A percentile compares a stretch with the other conserved stretches of the same genome.
Evolutionary conservation across 2,329 filamentous ascomycete genomes (phyloP).

Genomic region (Cytospora chrysosperma): DNA sequence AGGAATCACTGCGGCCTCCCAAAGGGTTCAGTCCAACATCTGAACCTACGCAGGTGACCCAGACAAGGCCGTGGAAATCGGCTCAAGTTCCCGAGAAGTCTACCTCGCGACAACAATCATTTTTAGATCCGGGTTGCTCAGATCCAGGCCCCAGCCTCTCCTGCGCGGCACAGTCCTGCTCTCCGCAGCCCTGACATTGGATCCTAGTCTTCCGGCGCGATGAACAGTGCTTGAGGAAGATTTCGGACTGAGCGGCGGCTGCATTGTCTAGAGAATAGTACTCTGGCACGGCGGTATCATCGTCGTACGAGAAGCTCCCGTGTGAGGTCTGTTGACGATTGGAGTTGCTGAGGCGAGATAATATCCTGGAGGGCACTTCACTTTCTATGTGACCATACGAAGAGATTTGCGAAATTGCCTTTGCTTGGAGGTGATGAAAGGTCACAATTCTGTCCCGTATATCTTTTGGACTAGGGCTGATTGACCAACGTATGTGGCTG

Average conservation of each 20-base stretch:
- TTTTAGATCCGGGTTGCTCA: constrained; percentile 22
- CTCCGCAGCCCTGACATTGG: constrained; percentile 16
- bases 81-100: constrained; percentile 26
- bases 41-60: constrained; percentile 26
- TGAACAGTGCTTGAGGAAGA: neutral
- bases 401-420: constrained; percentile 23
- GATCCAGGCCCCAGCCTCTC: constrained; percentile 9
- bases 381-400: constrained; percentile 25
- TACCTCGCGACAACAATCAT: constrained; percentile 24
- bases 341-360: constrained; percentile 25
- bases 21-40: constrained; percentile 27
- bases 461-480: constrained; percentile 26
- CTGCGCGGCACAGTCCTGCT: constrained; percentile 23
- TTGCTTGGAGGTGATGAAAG: constrained; percentile 26
- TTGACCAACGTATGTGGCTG: constrained; percentile 20
- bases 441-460: constrained; percentile 28
- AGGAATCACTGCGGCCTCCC: constrained; percentile 23
- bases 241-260: constrained; percentile 5
- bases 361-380: constrained; percentile 27
- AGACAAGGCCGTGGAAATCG: constrained; percentile 21
- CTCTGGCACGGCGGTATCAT: constrained; percentile 1
- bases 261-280: constrained; percentile 19
- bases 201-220: neutral
- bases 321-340: constrained; percentile 22
- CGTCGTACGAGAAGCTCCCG: neutral